These are phyloP conservation scores for Agastache rugosa DNA, from an alignment of 257 asterid genomes.

Conservation along the genomic window DNA sequence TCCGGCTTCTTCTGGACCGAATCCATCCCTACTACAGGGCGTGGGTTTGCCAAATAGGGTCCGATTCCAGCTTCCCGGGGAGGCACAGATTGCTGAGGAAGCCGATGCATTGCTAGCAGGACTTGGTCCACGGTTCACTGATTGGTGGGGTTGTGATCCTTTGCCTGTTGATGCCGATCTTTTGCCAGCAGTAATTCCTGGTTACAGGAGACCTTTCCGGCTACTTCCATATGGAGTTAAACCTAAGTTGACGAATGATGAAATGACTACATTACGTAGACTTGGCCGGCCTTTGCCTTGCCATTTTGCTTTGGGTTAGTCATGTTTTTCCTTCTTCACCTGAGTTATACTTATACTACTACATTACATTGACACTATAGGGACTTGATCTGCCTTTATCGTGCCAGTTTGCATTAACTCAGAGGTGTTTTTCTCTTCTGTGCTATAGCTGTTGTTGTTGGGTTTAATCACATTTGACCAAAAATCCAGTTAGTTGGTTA, in stretches of 20 bases:
- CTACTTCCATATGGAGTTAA: constrained; percentile 93
- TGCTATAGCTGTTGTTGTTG: constrained; percentile 12
- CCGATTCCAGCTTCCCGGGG: constrained; percentile 94
- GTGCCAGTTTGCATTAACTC: constrained; percentile 15
- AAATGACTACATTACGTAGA: constrained; percentile 81
- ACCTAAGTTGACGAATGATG: constrained; percentile 87
- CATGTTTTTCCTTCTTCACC: constrained; percentile 11
- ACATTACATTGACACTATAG: neutral
- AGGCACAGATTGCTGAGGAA: constrained; percentile 80
- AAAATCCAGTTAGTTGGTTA: neutral
- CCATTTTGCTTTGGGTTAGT: constrained; percentile 93
- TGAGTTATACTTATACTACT: neutral
- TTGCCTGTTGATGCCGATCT: constrained; percentile 97
- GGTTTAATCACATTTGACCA: constrained; percentile 7
- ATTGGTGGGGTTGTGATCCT: constrained; percentile 99
- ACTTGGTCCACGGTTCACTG: constrained; percentile 91
- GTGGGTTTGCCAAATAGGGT: constrained; percentile 87
- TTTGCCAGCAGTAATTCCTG: constrained; percentile 86
- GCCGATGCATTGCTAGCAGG: constrained; percentile 81
- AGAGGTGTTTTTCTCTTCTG: neutral
- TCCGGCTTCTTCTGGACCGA: constrained; percentile 38
- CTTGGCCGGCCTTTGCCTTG: constrained; percentile 93
- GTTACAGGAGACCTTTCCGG: constrained; percentile 85
- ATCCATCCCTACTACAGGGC: constrained; percentile 67
- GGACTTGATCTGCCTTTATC: constrained; percentile 18